Conservation (phyloP, 768 basidiomycete genomes). For the Boletus coccyginus region DNA sequence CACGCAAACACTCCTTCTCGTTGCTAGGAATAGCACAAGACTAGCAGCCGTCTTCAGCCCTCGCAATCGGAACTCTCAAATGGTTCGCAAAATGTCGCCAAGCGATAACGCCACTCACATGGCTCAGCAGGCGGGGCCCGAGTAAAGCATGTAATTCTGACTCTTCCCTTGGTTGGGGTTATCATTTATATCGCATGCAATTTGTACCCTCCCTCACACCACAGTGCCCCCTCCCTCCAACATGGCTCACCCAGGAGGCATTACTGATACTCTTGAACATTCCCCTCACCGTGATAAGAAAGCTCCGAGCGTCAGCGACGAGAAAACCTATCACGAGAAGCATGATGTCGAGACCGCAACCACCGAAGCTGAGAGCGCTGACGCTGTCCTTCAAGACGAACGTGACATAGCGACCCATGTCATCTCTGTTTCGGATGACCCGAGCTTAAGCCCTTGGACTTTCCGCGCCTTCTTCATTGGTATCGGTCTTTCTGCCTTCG, state of each 20-base stretch:
- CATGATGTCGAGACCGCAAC: conserved; percentile 33
- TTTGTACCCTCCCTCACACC: background rate
- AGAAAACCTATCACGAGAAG: conserved; percentile 28
- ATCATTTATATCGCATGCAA: background rate
- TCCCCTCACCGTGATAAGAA: background rate
- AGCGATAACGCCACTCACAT: background rate
- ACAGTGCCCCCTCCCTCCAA: background rate
- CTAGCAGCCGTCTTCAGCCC: no score
- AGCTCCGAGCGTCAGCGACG: conserved; percentile 10
- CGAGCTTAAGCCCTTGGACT: conserved; percentile 29
- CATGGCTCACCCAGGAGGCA: conserved; percentile 8
- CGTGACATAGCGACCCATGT: conserved; percentile 49
- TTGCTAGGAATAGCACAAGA: no score
- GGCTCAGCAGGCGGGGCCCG: background rate
- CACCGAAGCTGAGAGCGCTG: conserved; percentile 9
- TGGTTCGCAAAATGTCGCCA: no score
- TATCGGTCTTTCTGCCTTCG: conserved; percentile 50
- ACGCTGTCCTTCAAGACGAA: conserved; percentile 37
- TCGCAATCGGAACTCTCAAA: no score
- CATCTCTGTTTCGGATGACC: conserved; percentile 37
- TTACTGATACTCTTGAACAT: background rate
- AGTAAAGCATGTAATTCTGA: background rate
- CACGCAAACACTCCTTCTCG: no score
- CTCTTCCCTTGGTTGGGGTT: no score
- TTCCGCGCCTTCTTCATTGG: conserved; percentile 54